Base-by-base conservation (phyloP, 176 grass and related monocot species). In the Rhynchospora tenuis region DNA sequence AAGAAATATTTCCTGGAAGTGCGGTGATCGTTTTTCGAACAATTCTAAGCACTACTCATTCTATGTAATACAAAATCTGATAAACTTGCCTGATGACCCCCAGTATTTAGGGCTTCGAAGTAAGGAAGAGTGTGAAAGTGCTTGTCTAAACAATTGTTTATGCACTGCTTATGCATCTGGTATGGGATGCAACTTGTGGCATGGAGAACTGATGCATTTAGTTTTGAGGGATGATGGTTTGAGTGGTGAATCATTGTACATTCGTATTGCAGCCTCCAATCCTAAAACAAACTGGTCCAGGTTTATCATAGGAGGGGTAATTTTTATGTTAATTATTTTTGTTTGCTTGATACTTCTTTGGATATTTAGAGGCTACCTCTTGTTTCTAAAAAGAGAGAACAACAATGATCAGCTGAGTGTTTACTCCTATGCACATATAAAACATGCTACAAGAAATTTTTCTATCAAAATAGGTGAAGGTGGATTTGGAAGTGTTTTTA, bases 91-190 rank as follows among this genome's bases (percentile, higher is more conserved):
- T 44, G 76, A 64, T 28, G 82, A 67, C 33, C 26, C 82, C 46
- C 61, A 87, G 23, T 67, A 55, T 44, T 76, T 84, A 23, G 26
- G 48, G 23, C 65, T 29, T 9, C 26, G 7, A 43, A 78, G 45
- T 33, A 42, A 55, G 9, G 59, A 87, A 60, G 82, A 85, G 9
- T 90, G 89, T 57, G 78, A 86, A 82, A 51, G 1, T 5, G 75
- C 74, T 23, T 91, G 89, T 22, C 10, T 19, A 61, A 91, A n/a
- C 68, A 91, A 88, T 82, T 91, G 89, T 58, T 91, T 83, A 61
- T 88, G 89, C 31, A 51, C 84, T 4, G 89, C 89, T 6, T 91
- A 91, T 67, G 58, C 86, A 0, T 73, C 48, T 69, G 59, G 11
- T 22, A n/a, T 43, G 10, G 77, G 77, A 60, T 91, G 89, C 83